A percentile compares a stretch with the other conserved stretches of the same genome.
These are phyloP conservation scores for Trichoderma sp. DNA, from an alignment of 2,329 filamentous ascomycete species.

Conservation along the genomic window DNA sequence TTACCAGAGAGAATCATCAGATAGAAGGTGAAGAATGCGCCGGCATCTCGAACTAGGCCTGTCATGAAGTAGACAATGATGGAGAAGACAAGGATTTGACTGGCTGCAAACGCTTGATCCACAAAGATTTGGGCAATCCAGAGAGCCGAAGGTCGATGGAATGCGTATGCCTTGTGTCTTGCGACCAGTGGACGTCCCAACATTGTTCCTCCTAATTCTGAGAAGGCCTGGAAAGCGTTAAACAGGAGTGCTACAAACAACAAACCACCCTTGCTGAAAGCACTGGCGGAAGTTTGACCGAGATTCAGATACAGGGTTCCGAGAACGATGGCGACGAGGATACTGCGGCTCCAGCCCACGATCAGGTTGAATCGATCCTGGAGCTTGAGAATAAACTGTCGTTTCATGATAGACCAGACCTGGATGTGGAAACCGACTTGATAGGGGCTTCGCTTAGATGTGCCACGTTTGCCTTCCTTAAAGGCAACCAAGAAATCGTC, in stretches of 20 bases:
- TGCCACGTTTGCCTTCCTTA: conserved; percentile 73
- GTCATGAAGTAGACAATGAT: conserved; percentile 82
- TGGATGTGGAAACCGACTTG: conserved; percentile 81
- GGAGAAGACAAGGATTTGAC: conserved; percentile 70
- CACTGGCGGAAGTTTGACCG: conserved; percentile 64
- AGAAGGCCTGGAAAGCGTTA: conserved; percentile 85
- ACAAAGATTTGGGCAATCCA: conserved; percentile 84
- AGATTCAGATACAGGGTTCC: conserved; percentile 78
- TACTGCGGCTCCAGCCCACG: conserved; percentile 67
- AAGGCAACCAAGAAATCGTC: conserved; percentile 78
- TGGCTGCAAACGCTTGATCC: conserved; percentile 70
- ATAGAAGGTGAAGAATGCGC: conserved; percentile 77
- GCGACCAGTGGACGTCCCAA: conserved; percentile 74
- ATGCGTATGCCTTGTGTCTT: conserved; percentile 81
- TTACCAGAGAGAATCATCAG: conserved; percentile 69
- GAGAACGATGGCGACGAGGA: conserved; percentile 75
- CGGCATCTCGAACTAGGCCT: conserved; percentile 66
- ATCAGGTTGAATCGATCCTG: conserved; percentile 79
- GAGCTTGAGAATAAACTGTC: conserved; percentile 83
- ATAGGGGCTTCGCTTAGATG: conserved; percentile 76
- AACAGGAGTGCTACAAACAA: conserved; percentile 79
- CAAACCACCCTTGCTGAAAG: conserved; percentile 79
- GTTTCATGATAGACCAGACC: conserved; percentile 78
- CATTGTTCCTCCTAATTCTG: conserved; percentile 76
- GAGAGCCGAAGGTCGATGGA: conserved; percentile 77